Percentiles rank a stretch among this genome's conserved stretches.
Conservation (phyloP, 257 asterid species). For the Osmanthus fragrans region DNA sequence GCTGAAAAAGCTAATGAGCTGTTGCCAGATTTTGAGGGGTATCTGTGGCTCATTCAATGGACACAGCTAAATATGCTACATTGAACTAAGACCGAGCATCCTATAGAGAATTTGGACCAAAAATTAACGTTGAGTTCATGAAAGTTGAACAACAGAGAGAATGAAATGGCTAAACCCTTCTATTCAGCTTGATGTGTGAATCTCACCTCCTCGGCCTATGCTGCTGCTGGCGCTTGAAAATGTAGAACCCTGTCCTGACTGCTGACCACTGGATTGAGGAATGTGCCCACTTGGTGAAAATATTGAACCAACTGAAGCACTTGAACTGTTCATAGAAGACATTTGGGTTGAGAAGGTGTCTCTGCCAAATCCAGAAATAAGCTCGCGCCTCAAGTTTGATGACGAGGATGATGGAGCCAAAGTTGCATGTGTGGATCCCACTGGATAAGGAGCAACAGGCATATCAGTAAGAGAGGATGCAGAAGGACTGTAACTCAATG, state of each 20-base stretch:
- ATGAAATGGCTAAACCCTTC: conserved; percentile 17
- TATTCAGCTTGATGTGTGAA: conserved; percentile 55
- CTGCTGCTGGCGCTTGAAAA: conserved; percentile 23
- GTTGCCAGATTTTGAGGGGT: background rate
- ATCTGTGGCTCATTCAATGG: conserved; percentile 44
- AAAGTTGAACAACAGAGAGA: conserved; percentile 24
- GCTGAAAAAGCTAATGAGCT: conserved; percentile 33
- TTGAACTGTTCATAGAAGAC: conserved; percentile 45
- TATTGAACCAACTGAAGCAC: conserved; percentile 47
- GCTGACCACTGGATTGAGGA: conserved; percentile 39
- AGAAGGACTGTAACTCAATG: conserved; percentile 76
- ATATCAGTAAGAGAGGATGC: conserved; percentile 88
- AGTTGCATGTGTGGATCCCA: conserved; percentile 69
- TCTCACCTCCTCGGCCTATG: too few relatives aligned
- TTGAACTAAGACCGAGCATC: conserved; percentile 35
- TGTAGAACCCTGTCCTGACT: conserved; percentile 28
- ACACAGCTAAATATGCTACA: conserved; percentile 40
- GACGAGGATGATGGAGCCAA: conserved; percentile 72
- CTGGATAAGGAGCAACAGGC: conserved; percentile 92
- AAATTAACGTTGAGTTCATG: conserved; percentile 22
- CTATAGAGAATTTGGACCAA: conserved; percentile 40
- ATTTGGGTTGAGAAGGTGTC: conserved; percentile 37
- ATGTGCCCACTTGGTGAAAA: conserved; percentile 43
- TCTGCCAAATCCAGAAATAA: conserved; percentile 36
- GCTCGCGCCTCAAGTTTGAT: conserved; percentile 52